Percentiles rank a stretch among this genome's conserved stretches.
These are phyloP conservation scores for Coemansia aciculifera DNA, from an alignment of 192 early-diverging fungal genomes.

Conservation along the genomic window DNA sequence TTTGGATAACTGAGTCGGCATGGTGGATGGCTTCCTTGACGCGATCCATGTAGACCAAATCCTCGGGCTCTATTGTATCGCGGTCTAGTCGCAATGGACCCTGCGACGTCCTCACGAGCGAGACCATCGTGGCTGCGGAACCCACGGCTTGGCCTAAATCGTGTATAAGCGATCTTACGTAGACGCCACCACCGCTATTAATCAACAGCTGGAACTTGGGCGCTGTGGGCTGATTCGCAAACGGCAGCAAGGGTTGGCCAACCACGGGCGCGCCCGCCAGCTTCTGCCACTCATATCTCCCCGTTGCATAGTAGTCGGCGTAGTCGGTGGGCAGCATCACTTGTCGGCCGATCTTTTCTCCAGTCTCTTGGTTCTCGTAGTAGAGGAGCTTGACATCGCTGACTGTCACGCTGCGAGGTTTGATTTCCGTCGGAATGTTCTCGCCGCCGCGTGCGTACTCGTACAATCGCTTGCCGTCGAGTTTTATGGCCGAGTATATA, in stretches of 20 bases:
- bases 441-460: conserved; percentile 66
- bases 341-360: conserved; percentile 2
- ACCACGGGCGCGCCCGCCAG: neutral
- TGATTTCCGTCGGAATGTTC: conserved; percentile 7
- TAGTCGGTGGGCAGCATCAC: conserved; percentile 19
- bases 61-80: conserved; percentile 45
- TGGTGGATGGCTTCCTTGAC: conserved; percentile 31
- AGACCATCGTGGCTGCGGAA: conserved; percentile 63
- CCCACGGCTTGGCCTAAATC: conserved; percentile 62
- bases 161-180: conserved; percentile 70
- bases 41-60: conserved; percentile 35
- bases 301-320: conserved; percentile 22
- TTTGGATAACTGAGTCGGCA: conserved; percentile 4
- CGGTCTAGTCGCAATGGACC: conserved; percentile 55
- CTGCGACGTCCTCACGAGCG: conserved; percentile 62
- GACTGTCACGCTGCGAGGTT: conserved; percentile 23
- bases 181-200: conserved; percentile 67
- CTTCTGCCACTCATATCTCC: conserved; percentile 18
- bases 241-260: conserved; percentile 23
- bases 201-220: conserved; percentile 61
- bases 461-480: conserved; percentile 70
- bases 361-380: conserved; percentile 8
- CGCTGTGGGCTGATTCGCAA: conserved; percentile 28
- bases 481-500: conserved; percentile 67
- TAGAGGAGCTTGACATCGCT: conserved; percentile 22